Percentiles rank a stretch among this genome's conserved stretches.
Evolutionary conservation across 331 rosid species (phyloP).

Genomic region (Ulmus americana): DNA sequence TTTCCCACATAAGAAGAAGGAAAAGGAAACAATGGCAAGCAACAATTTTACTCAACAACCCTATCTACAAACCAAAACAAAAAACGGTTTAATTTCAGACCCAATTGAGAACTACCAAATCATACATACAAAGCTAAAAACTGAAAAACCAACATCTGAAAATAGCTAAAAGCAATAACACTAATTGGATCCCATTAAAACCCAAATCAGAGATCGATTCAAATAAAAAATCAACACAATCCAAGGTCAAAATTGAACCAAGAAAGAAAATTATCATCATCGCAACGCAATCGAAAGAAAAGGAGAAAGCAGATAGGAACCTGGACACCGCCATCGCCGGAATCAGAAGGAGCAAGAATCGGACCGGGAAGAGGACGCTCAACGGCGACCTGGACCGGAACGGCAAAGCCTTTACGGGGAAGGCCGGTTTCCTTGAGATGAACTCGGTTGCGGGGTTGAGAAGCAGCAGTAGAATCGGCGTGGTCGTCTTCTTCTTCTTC

Average conservation of each 20-base stretch:
- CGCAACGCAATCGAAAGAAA: neutral
- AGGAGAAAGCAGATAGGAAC: constrained; percentile 24
- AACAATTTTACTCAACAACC: too few relatives aligned
- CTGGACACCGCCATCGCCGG: constrained; percentile 83
- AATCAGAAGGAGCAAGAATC: constrained; percentile 46
- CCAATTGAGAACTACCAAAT: too few relatives aligned
- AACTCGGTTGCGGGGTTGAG: constrained; percentile 30
- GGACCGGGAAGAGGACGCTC: constrained; percentile 60
- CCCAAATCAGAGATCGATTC: too few relatives aligned
- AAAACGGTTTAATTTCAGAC: too few relatives aligned
- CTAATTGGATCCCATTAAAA: too few relatives aligned
- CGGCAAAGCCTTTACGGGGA: constrained; percentile 66
- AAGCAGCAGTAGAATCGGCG: neutral
- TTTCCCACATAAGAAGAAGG: too few relatives aligned
- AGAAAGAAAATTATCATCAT: neutral
- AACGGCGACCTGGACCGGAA: constrained; percentile 52
- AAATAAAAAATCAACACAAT: neutral
- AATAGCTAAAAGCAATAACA: too few relatives aligned
- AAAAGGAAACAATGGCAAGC: too few relatives aligned
- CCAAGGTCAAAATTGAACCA: constrained; percentile 1
- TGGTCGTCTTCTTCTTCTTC: constrained; percentile 37
- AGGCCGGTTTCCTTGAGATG: constrained; percentile 43
- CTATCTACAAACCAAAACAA: too few relatives aligned
- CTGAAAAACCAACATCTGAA: too few relatives aligned
- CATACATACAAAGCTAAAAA: too few relatives aligned